Conservation (phyloP, 352 stramenopile species). For the Phytophthora hybrid region DNA sequence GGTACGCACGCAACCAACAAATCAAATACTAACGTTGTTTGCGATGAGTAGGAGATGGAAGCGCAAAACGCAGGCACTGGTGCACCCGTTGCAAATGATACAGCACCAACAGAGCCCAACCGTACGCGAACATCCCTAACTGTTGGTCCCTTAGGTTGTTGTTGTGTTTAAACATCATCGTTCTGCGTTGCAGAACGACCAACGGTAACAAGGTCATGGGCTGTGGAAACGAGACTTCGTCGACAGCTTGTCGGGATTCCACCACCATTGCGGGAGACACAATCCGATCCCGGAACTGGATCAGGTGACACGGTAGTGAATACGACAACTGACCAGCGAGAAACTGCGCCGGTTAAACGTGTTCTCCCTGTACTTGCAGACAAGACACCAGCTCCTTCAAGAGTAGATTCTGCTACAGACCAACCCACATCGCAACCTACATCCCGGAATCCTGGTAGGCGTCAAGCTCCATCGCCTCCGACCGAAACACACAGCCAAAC, state of each 20-base stretch:
- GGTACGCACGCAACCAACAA: neutral
- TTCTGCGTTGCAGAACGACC: constrained; percentile 12
- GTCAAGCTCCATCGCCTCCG: constrained; percentile 17
- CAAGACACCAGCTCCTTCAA: constrained; percentile 1
- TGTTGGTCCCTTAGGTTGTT: neutral
- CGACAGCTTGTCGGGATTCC: constrained; percentile 55
- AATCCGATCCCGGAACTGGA: neutral
- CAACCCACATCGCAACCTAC: neutral
- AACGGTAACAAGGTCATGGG: constrained; percentile 59
- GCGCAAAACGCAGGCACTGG: constrained; percentile 57
- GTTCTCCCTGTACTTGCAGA: constrained; percentile 19
- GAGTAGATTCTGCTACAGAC: neutral
- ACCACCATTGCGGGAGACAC: constrained; percentile 42
- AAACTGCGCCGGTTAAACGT: constrained; percentile 15
- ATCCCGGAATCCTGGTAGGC: constrained; percentile 1
- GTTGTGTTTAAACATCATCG: neutral
- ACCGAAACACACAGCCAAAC: constrained; percentile 19
- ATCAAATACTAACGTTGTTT: constrained; percentile 4
- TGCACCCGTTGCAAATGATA: neutral
- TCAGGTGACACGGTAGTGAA: neutral
- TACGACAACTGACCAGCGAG: neutral
- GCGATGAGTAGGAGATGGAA: constrained; percentile 65
- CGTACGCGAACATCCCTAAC: constrained; percentile 11
- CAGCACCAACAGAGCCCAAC: neutral
- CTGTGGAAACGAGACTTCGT: constrained; percentile 61